These are phyloP conservation scores for Mycena galericulata DNA, from an alignment of 768 basidiomycete species.

Conservation along the genomic window DNA sequence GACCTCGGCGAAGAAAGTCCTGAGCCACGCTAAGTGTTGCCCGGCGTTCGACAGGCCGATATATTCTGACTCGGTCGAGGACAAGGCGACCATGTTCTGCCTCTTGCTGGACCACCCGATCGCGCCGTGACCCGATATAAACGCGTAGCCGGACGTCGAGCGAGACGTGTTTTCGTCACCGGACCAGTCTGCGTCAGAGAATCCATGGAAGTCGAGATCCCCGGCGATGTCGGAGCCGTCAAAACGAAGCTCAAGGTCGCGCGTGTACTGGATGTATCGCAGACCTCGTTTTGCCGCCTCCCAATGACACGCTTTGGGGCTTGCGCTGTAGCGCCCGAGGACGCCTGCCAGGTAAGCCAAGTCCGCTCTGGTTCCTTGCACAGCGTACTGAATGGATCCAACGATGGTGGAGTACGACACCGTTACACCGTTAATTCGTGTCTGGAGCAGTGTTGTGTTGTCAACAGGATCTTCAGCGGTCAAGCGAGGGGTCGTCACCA, in stretches of 20 bases:
- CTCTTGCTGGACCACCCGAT: conserved; percentile 8
- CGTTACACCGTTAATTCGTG: not conserved
- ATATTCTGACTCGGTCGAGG: conserved; percentile 10
- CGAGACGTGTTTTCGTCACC: too few species aligned
- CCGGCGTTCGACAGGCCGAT: not conserved
- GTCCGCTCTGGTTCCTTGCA: conserved; percentile 4
- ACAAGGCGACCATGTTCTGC: conserved; percentile 13
- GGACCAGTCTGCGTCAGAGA: conserved; percentile 15
- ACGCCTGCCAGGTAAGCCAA: conserved; percentile 1
- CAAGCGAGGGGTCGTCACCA: not conserved
- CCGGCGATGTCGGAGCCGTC: not conserved
- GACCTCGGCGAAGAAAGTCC: not conserved
- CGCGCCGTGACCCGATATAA: conserved; percentile 2
- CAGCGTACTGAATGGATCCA: conserved; percentile 1
- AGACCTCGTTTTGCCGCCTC: conserved; percentile 10
- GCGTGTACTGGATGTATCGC: not conserved
- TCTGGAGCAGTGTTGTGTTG: not conserved
- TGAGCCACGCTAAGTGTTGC: not conserved
- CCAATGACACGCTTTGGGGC: conserved; percentile 12
- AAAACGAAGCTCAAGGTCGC: not conserved
- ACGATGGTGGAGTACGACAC: conserved; percentile 7
- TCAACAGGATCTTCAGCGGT: conserved; percentile 1
- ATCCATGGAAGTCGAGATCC: conserved; percentile 5
- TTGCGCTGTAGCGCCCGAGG: conserved; percentile 14
- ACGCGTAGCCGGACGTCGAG: conserved; percentile 1